Conservation (phyloP, 2,329 filamentous ascomycete species). For the Fusarium abutilonis region DNA sequence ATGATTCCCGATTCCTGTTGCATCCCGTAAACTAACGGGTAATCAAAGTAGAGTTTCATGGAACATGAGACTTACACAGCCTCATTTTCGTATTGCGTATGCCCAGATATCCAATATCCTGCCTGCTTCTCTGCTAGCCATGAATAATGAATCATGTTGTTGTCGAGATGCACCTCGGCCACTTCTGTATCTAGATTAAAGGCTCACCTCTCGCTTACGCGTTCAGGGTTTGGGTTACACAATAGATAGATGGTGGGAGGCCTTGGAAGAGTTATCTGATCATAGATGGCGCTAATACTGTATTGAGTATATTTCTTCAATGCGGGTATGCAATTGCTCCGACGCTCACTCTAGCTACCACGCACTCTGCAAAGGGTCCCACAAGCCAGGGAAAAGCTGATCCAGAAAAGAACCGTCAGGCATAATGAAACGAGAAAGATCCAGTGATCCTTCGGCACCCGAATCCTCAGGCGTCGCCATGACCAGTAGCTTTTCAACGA, state of each 20-base stretch:
- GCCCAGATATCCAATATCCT: too few relatives aligned
- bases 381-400: slow-evolving; percentile 50
- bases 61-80: slow-evolving; percentile 2
- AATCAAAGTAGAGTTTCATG: not conserved
- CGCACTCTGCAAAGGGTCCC: slow-evolving; percentile 51
- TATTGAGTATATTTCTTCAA: too few relatives aligned
- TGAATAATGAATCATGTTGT: not conserved
- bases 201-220: too few relatives aligned
- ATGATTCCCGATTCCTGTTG: not conserved
- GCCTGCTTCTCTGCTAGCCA: too few relatives aligned
- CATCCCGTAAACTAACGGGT: not conserved
- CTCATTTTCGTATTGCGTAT: slow-evolving; percentile 1
- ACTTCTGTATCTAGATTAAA: too few relatives aligned
- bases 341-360: slow-evolving; percentile 36
- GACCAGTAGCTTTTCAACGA: slow-evolving; percentile 56
- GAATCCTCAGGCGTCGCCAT: slow-evolving; percentile 42
- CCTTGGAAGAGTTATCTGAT: too few relatives aligned
- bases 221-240: too few relatives aligned
- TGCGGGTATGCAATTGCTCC: too few relatives aligned
- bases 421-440: slow-evolving; percentile 46
- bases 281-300: too few relatives aligned
- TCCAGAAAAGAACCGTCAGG: slow-evolving; percentile 50
- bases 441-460: slow-evolving; percentile 23
- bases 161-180: not conserved
- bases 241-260: too few relatives aligned